Percentiles rank a stretch among this genome's conserved stretches.
These are phyloP conservation scores for Syzygium aqueum DNA, from an alignment of 345 rosid genomes.

Conservation along the genomic window DNA sequence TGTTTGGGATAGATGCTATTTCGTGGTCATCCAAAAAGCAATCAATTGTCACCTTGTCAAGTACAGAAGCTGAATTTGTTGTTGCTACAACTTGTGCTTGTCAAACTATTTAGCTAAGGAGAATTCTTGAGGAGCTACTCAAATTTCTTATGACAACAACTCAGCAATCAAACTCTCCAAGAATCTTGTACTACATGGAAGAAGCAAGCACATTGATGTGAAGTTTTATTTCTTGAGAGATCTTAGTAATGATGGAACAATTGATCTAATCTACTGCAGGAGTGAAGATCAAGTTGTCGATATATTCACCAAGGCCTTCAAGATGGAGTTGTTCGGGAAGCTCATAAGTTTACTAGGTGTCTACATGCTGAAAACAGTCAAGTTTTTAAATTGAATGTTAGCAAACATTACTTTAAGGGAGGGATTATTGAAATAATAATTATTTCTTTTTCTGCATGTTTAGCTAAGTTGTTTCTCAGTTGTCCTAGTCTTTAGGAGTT, in stretches of 20 bases:
- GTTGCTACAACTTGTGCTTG: background rate
- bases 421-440: background rate
- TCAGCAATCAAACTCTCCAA: background rate
- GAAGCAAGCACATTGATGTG: background rate
- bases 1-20: background rate
- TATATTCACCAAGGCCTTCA: background rate
- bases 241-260: background rate
- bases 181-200: background rate
- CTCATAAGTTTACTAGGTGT: background rate
- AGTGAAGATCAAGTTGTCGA: background rate
- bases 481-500: too few relatives aligned
- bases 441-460: background rate
- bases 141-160: background rate
- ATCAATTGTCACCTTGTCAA: background rate
- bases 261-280: background rate
- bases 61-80: background rate
- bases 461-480: too few relatives aligned
- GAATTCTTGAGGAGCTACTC: background rate
- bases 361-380: too few relatives aligned
- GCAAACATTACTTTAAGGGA: background rate
- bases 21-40: slow-evolving; percentile 6
- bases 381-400: background rate
- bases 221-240: background rate
- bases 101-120: slow-evolving; percentile 5
- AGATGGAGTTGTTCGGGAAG: background rate